Conservation (phyloP, 2,329 filamentous ascomycete genomes). For the Hortaea sp. region DNA sequence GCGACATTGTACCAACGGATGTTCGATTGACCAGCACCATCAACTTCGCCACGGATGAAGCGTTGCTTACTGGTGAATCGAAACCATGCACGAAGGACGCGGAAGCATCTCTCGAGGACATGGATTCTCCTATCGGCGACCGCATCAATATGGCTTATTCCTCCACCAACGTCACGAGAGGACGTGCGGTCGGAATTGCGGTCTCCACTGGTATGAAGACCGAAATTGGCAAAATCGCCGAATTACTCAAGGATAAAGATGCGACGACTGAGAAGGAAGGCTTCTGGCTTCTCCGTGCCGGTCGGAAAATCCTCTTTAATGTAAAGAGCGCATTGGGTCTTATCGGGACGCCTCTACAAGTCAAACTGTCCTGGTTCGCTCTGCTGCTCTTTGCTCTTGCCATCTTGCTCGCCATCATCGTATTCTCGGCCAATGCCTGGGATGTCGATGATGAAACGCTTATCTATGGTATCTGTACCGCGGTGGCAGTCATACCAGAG, state of each 20-base stretch:
- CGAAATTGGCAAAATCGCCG: not conserved
- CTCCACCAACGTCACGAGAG: not conserved
- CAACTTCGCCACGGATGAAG: slow-evolving; percentile 61
- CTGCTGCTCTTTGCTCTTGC: slow-evolving; percentile 55
- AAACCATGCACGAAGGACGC: slow-evolving; percentile 34
- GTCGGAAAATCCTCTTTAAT: not conserved
- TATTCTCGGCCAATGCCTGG: slow-evolving; percentile 53
- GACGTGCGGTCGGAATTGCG: slow-evolving; percentile 53
- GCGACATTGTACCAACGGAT: slow-evolving; percentile 66
- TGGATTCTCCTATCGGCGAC: slow-evolving; percentile 60
- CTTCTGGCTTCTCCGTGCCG: not conserved
- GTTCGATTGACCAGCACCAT: slow-evolving; percentile 58
- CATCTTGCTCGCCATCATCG: slow-evolving; percentile 51
- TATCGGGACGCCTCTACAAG: slow-evolving; percentile 54
- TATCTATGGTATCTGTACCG: slow-evolving; percentile 58
- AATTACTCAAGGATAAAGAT: not conserved
- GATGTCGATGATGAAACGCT: slow-evolving; percentile 66
- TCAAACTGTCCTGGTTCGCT: slow-evolving; percentile 64
- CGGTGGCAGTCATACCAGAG: slow-evolving; percentile 67
- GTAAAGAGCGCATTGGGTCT: not conserved
- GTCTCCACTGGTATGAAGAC: slow-evolving; percentile 53
- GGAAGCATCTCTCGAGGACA: slow-evolving; percentile 42
- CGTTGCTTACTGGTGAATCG: slow-evolving; percentile 63
- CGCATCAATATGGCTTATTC: slow-evolving; percentile 62
- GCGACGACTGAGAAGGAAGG: not conserved